Evolutionary conservation across 345 rosid genomes (phyloP), one percentile per base, ranked within the genome.

Genomic region (Viola odorata): DNA sequence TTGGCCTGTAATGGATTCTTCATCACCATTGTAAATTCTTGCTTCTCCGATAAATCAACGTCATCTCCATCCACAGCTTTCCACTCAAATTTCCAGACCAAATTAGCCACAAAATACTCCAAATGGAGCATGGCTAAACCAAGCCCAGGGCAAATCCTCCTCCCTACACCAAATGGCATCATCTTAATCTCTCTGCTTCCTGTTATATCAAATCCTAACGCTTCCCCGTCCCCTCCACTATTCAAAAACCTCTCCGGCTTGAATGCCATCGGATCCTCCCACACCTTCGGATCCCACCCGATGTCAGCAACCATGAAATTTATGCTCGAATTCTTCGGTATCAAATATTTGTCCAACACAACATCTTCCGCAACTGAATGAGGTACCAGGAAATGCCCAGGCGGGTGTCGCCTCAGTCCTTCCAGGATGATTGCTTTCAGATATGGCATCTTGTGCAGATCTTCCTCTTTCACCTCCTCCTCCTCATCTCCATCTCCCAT

Each of bases 101-200:
- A 10, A 47, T 47, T 47, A 47, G 50, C 50, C 50, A 47, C 50
- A 47, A 47, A 47, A 10, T 47, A 47, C 50, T 47, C 50, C 50
- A 47, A 11, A 10, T 47, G 50, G 7, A 47, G 10, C 50, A 47
- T 47, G 0, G 50, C 50, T 11, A 47, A 47, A 9, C 50, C 50
- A 47, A 9, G 13, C 5, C n/a, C 50, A 7, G 50, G 50, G 3
- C 50, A 47, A 7, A 47, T 47, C 50, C 50, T 47, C 13, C 50
- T 47, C 16, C 75, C 75, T 0, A 59, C 71, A 3, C 71, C 75
- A 45, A 72, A 72, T 0, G 71, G 75, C 57, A 66, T 56, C 67
- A 72, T 72, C 42, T 61, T 72, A 42, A 72, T 61, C 48, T 48
- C 62, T 50, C 45, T 17, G 17, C 44, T 53, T 36, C 64, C 59